Base-by-base conservation (phyloP, 192 early-diverging fungal species). In the Chytriomyces confervae region DNA sequence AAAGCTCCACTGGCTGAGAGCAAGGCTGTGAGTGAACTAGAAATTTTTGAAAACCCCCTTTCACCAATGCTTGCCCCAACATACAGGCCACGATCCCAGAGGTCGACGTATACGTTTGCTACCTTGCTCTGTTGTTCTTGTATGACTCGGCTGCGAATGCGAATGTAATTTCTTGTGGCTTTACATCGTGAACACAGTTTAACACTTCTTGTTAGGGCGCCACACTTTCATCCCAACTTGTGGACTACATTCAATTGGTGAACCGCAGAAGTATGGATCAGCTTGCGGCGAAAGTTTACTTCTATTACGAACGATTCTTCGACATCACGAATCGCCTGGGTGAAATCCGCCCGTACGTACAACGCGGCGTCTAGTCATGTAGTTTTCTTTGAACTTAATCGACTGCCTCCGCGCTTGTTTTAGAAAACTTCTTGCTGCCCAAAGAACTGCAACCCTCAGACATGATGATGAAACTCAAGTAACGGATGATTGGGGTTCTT, bases 191-290 rank as follows among this genome's bases (percentile, higher is more conserved):
- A 60, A 44, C 13, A 18, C 60, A 61, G 79, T 92, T 36, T 36
- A 36, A 36, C 36, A 36, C 36, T 36, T 36, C 0, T 36, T 36
- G 36, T 36, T 36, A 36, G 93, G 94, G 95, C 36, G 84, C 89
- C 48, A 80, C 85, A 62, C 80, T 96, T 51, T 86, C 94, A 3
- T 87, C 86, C 16, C 84, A 84, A 23, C 88, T 94, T 0, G 90
- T 95, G 45, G 85, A 87, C 9, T 82, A 81, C 51, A 83, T 94
- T 47, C 85, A 90, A 68, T 79, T 82, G 8, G 80, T 91, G 50
- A 98, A 97, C 84, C 89, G 96, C 70, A 90, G 97, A 78, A 96
- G 95, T 0, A 66, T 98, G 78, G 98, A 99, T 81, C 93, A 93
- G 51, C 80, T 99, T 53, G 89, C 92, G 0, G 96, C 96, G 61